A percentile compares a stretch with the other conserved stretches of the same genome.
Conservation (phyloP, 129 eudicot genomes). For the Kitagawia praeruptora region DNA sequence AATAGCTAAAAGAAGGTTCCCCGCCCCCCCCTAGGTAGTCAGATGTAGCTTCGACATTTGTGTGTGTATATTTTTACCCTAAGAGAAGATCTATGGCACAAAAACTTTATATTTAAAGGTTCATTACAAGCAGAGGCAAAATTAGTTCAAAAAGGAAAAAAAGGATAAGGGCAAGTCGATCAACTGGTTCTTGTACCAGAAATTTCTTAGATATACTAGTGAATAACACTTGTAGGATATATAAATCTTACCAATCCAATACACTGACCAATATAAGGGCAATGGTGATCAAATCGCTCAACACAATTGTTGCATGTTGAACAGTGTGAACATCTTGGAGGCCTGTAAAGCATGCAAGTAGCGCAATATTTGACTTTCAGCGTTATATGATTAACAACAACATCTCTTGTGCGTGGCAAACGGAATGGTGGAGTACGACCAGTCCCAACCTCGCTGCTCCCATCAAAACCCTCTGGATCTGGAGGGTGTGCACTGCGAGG, state of each 20-base stretch:
- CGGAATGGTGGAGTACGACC: slow-evolving; percentile 41
- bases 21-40: background rate
- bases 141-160: too few relatives aligned
- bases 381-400: slow-evolving; percentile 46
- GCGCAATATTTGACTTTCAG: slow-evolving; percentile 82
- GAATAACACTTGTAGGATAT: background rate
- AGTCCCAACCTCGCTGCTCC: slow-evolving; percentile 32
- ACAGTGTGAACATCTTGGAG: slow-evolving; percentile 93
- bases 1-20: background rate
- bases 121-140: too few relatives aligned
- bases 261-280: slow-evolving; percentile 97
- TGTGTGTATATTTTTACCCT: background rate
- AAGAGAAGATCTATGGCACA: background rate
- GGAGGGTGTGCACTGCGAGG: slow-evolving; percentile 76
- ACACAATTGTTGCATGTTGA: slow-evolving; percentile 92
- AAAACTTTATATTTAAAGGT: background rate
- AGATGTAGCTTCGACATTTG: background rate
- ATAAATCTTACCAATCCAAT: slow-evolving; percentile 72
- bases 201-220: background rate
- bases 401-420: slow-evolving; percentile 63
- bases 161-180: too few relatives aligned
- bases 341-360: slow-evolving; percentile 86
- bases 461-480: slow-evolving; percentile 51
- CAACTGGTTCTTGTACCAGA: background rate
- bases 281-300: slow-evolving; percentile 86